Evolutionary conservation across 2,329 filamentous ascomycete species (phyloP).

Genomic region (Pseudogymnoascus sp.): DNA sequence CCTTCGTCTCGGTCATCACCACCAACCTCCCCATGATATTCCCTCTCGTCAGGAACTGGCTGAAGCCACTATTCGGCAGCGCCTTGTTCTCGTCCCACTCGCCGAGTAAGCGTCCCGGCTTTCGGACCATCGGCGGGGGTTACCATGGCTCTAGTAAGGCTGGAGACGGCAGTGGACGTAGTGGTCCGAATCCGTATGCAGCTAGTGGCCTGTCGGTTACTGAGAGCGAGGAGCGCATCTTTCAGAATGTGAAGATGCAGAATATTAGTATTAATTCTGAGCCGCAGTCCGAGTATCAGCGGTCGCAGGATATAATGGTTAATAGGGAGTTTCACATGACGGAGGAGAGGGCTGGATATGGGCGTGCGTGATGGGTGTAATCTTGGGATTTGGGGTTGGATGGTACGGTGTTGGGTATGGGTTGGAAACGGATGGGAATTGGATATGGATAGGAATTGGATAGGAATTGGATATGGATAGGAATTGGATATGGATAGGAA

Average conservation of each 20-base stretch:
- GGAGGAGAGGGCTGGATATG: conserved; percentile 11
- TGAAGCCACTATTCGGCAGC: conserved; percentile 33
- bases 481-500: too few species aligned
- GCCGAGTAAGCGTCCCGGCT: conserved; percentile 33
- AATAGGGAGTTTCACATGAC: conserved; percentile 19
- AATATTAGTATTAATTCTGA: conserved; percentile 26
- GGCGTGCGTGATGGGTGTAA: conserved; percentile 12
- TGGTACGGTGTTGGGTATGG: background rate
- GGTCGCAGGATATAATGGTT: conserved; percentile 33
- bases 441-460: too few species aligned
- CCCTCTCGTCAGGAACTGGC: conserved; percentile 36
- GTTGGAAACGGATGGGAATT: too few species aligned
- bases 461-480: too few species aligned
- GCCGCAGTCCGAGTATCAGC: conserved; percentile 14
- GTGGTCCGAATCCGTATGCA: conserved; percentile 31
- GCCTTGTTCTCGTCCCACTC: conserved; percentile 33
- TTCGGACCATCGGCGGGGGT: conserved; percentile 36
- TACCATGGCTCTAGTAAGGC: conserved; percentile 25
- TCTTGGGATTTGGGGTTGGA: background rate
- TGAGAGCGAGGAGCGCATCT: conserved; percentile 39
- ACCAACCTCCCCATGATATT: conserved; percentile 38
- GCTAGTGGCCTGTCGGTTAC: conserved; percentile 32
- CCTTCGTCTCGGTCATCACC: conserved; percentile 34
- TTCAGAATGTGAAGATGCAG: conserved; percentile 38
- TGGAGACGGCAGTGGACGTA: conserved; percentile 27